These are phyloP conservation scores for Lepraria neglecta DNA, from an alignment of 495 filamentous ascomycete species.

Conservation along the genomic window DNA sequence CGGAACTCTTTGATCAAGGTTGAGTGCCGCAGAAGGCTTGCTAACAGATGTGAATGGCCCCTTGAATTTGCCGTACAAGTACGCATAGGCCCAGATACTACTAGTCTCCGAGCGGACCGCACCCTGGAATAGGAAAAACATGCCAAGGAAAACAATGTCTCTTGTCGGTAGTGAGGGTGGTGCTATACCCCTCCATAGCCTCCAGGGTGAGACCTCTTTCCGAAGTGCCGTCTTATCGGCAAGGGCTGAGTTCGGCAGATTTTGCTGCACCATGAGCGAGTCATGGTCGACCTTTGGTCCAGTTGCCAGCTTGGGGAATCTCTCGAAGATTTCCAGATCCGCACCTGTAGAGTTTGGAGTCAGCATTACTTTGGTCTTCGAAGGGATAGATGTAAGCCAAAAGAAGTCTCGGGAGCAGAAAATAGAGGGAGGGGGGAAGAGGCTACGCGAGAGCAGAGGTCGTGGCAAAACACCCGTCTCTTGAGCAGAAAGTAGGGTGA, in stretches of 20 bases:
- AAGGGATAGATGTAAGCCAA: too few relatives aligned
- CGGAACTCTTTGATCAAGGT: neutral
- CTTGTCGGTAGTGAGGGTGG: conserved; percentile 15
- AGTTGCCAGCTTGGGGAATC: conserved; percentile 46
- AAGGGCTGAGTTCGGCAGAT: neutral
- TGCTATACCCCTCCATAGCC: conserved; percentile 22
- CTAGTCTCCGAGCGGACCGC: conserved; percentile 11
- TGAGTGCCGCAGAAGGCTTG: neutral
- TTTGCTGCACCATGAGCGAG: neutral
- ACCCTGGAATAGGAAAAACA: conserved; percentile 3
- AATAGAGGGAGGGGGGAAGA: too few relatives aligned
- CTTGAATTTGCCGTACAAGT: conserved; percentile 14
- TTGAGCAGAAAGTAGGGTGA: too few relatives aligned
- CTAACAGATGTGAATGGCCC: neutral
- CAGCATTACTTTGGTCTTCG: too few relatives aligned
- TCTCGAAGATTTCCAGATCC: conserved; percentile 59
- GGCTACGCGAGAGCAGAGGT: too few relatives aligned
- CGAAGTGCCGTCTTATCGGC: neutral
- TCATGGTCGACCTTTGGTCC: conserved; percentile 1
- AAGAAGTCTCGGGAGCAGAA: too few relatives aligned
- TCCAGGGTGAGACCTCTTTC: conserved; percentile 16
- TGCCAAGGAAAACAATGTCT: conserved; percentile 22
- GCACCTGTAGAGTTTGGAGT: conserved; percentile 31
- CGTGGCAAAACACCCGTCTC: too few relatives aligned
- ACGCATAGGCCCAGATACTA: conserved; percentile 23